Percentiles rank a stretch among this genome's conserved stretches.
These are phyloP conservation scores for Populus hybrid DNA, from an alignment of 441 rosid species.

Conservation along the genomic window DNA sequence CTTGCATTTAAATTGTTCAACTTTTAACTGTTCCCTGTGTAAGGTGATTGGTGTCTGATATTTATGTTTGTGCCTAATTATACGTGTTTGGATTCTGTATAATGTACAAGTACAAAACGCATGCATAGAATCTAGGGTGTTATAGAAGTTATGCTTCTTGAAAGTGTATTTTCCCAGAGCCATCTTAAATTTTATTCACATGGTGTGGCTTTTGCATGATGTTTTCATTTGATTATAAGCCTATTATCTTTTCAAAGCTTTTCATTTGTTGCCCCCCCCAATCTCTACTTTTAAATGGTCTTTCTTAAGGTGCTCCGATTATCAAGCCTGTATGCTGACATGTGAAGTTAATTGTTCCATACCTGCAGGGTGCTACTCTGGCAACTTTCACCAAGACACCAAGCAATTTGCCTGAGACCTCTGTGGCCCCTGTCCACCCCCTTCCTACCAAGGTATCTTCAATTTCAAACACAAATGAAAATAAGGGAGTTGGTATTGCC, in stretches of 20 bases:
- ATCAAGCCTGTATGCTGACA: conserved; percentile 2
- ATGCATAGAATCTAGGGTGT: neutral
- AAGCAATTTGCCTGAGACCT: conserved; percentile 33
- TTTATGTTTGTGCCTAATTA: neutral
- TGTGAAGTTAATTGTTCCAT: neutral
- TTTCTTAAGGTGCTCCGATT: neutral
- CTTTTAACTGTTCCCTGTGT: neutral
- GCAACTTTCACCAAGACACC: conserved; percentile 36
- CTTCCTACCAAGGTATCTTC: conserved; percentile 94
- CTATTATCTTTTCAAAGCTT: neutral
- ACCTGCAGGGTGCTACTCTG: conserved; percentile 25
- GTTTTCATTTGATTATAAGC: neutral
- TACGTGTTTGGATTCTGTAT: neutral
- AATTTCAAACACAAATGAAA: conserved; percentile 92
- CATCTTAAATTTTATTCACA: neutral
- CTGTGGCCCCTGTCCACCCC: conserved; percentile 43
- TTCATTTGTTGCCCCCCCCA: neutral
- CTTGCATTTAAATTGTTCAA: neutral
- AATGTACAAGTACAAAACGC: neutral
- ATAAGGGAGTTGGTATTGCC: conserved; percentile 98
- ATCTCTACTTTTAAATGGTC: neutral
- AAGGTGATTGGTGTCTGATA: neutral
- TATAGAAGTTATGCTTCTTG: neutral
- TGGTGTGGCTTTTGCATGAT: neutral
- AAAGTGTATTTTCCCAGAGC: neutral